Conservation (phyloP, 106 monocot genomes). For the Agapanthus africanus region DNA sequence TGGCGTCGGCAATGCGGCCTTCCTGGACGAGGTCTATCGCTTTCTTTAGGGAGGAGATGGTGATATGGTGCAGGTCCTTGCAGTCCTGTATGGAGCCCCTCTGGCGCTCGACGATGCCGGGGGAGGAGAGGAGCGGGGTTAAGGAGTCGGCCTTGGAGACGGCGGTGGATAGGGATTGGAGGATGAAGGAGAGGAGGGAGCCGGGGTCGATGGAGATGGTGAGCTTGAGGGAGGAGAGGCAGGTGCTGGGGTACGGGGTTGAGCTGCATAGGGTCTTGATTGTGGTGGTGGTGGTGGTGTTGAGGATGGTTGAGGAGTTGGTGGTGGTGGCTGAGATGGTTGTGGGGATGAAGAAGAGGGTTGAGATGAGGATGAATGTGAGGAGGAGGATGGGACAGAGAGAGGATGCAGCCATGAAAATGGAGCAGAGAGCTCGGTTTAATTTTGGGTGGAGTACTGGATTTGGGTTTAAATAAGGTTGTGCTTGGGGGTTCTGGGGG, state of each 20-base stretch:
- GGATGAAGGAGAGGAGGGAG: constrained; percentile 24
- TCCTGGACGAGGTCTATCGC: constrained; percentile 29
- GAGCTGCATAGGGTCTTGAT: constrained; percentile 34
- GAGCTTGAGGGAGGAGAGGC: constrained; percentile 49
- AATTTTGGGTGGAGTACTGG: too few species aligned
- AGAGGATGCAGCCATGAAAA: neutral
- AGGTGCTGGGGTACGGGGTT: constrained; percentile 57
- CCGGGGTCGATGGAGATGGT: constrained; percentile 34
- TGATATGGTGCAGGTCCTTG: constrained; percentile 54
- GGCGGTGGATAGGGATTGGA: constrained; percentile 42
- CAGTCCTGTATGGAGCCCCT: constrained; percentile 65
- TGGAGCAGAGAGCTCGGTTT: too few species aligned
- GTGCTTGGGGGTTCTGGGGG: too few species aligned
- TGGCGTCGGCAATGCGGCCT: constrained; percentile 21
- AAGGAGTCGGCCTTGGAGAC: constrained; percentile 28
- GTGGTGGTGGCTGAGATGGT: constrained; percentile 2
- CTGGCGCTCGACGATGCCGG: constrained; percentile 26
- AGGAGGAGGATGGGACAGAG: neutral
- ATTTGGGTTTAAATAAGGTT: too few species aligned
- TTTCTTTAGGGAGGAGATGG: constrained; percentile 42
- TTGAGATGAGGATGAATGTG: neutral
- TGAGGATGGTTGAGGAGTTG: constrained; percentile 1
- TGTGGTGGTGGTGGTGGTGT: neutral
- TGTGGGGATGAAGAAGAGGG: constrained; percentile 6
- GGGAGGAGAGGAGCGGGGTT: constrained; percentile 9